Conservation (phyloP, 2,329 filamentous ascomycete species). For the Penicillium sp. region DNA sequence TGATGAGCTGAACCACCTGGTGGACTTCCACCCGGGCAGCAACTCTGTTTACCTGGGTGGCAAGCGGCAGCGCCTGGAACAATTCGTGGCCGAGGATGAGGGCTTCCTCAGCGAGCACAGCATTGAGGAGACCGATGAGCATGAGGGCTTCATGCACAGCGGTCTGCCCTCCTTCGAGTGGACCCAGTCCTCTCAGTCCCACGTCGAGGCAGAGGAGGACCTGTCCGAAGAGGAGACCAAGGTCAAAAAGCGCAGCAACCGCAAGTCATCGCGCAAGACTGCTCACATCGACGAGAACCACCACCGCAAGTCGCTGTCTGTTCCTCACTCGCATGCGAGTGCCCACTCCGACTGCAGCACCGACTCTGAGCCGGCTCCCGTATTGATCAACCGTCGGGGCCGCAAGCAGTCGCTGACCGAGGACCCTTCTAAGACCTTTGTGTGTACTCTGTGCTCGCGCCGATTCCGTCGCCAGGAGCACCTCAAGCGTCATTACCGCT, state of each 20-base stretch:
- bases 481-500: constrained; percentile 96
- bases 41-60: constrained; percentile 58
- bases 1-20: constrained; percentile 75
- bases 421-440: constrained; percentile 96
- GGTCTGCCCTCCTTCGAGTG: constrained; percentile 60
- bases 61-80: constrained; percentile 69
- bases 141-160: constrained; percentile 56
- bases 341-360: constrained; percentile 46
- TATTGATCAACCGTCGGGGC: constrained; percentile 78
- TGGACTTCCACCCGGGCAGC: constrained; percentile 60
- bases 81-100: constrained; percentile 69
- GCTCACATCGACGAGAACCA: constrained; percentile 46
- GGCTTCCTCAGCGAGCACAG: constrained; percentile 72
- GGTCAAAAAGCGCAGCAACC: constrained; percentile 45
- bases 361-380: constrained; percentile 38
- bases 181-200: constrained; percentile 31
- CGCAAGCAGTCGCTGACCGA: constrained; percentile 98
- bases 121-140: constrained; percentile 70
- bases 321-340: constrained; percentile 40
- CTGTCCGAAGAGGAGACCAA: constrained; percentile 44
- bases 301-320: constrained; percentile 35
- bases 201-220: constrained; percentile 42
- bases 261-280: constrained; percentile 43
- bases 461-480: constrained; percentile 98
- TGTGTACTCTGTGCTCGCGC: constrained; percentile 92